Evolutionary conservation across 768 basidiomycete genomes (phyloP), one percentile per base, ranked within the genome.

Genomic region (Fibroporia radiculosa): DNA sequence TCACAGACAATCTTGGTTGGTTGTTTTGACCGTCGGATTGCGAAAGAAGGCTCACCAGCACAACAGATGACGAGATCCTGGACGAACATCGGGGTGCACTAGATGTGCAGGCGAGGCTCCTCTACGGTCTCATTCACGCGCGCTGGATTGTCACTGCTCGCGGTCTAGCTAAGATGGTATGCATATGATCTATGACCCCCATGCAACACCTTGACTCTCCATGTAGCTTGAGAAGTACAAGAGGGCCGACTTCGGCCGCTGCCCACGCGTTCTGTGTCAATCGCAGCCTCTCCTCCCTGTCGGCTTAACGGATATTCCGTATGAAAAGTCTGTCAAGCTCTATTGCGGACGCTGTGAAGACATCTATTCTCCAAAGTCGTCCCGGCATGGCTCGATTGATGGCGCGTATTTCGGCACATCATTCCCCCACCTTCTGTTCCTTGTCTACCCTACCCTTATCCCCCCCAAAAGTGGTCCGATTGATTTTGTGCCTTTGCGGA

Each of bases 321-420:
- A 96, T 65, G 90, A 96, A 62, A 99, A 98, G 68, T 93, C 92
- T 24, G 95, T 98, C 62, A 99, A 99, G 63, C 84, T 99, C 40
- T 97, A 93, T 67, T 99, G 96, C 62, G 93, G 93, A 1, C 84
- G 93, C 28, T 99, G 96, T 66, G 95, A 99, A 66, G 96, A 99
- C 66, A 83, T 99, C 55, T 99, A 98, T 66, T 91, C 88, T 0
- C 96, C 96, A 28, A 99, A 99, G 64, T 93, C 89, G 1, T 93
- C 92, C 4, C 80, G 95, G 23, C 96, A 99, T 63, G 95, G 95
- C 39, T 85, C 86, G 28, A 97, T 99, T 60, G 96, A 99, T 61
- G 95, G 96, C 23, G 96, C 96, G 1, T 99, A 95, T 67, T 99
- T 99, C 56, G 96, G 96, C 48, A 95, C 93, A 0, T 96, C 93